Conservation (phyloP, 495 filamentous ascomycete species). For the Melanomma pulvis-pyrius region DNA sequence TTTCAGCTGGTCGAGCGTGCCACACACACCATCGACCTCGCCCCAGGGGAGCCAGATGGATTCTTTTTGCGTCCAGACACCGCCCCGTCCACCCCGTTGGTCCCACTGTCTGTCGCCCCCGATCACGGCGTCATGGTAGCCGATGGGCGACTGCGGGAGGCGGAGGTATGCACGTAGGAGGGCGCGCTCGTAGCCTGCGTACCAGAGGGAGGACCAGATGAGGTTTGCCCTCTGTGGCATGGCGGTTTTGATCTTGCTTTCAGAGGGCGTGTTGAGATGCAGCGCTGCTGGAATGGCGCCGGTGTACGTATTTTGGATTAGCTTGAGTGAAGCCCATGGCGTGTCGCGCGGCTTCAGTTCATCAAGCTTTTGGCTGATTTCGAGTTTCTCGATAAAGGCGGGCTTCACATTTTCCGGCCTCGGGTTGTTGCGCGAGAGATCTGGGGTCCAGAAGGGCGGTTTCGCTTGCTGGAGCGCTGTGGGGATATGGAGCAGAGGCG, state of each 20-base stretch:
- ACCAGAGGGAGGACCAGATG: slow-evolving; percentile 29
- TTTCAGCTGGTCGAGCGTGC: slow-evolving; percentile 48
- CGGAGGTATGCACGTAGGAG: slow-evolving; percentile 40
- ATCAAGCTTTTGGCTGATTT: slow-evolving; percentile 20
- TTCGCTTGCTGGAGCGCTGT: slow-evolving; percentile 16
- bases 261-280: slow-evolving; percentile 18
- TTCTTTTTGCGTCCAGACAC: slow-evolving; percentile 61
- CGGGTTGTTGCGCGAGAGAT: slow-evolving; percentile 19
- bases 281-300: slow-evolving; percentile 29
- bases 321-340: slow-evolving; percentile 20
- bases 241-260: not conserved
- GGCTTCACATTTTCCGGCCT: slow-evolving; percentile 22
- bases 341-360: slow-evolving; percentile 28
- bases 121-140: slow-evolving; percentile 50
- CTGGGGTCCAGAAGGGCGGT: slow-evolving; percentile 31
- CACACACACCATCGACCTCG: slow-evolving; percentile 53
- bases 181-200: slow-evolving; percentile 30
- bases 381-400: slow-evolving; percentile 23
- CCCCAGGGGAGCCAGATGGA: slow-evolving; percentile 56
- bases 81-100: slow-evolving; percentile 57
- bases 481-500: slow-evolving; percentile 23
- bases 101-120: slow-evolving; percentile 60
- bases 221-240: slow-evolving; percentile 3
- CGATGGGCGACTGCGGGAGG: slow-evolving; percentile 49
- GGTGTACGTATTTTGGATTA: slow-evolving; percentile 35